These are phyloP conservation scores for Saccharomyces hybrid DNA, from an alignment of 1,139 yeast species.

Conservation along the genomic window DNA sequence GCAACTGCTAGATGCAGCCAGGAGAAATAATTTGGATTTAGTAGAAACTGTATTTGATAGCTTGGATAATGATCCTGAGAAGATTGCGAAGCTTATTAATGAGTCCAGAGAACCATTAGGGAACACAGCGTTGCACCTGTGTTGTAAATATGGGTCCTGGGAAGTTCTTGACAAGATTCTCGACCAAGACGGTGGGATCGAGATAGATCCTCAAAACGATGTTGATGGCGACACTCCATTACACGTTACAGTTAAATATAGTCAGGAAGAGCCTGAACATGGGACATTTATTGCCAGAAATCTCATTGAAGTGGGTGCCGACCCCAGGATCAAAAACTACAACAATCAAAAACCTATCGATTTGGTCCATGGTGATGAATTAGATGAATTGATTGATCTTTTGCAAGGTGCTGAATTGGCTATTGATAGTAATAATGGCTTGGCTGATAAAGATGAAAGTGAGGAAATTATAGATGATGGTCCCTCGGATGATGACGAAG, in stretches of 20 bases:
- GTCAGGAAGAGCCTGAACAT: conserved; percentile 74
- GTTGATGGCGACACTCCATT: conserved; percentile 80
- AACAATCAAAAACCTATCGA: conserved; percentile 70
- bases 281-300: conserved; percentile 75
- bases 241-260: conserved; percentile 74
- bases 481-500: conserved; percentile 27
- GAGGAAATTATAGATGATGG: conserved; percentile 27
- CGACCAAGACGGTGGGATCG: conserved; percentile 79
- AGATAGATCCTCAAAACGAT: conserved; percentile 71
- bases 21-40: conserved; percentile 80
- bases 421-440: conserved; percentile 25
- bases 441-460: conserved; percentile 24
- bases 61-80: conserved; percentile 40
- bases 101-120: conserved; percentile 67
- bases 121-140: conserved; percentile 76
- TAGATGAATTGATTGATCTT: conserved; percentile 48
- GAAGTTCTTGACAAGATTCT: conserved; percentile 76
- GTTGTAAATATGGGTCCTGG: conserved; percentile 74
- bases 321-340: conserved; percentile 54
- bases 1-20: conserved; percentile 77
- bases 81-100: conserved; percentile 59
- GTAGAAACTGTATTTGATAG: conserved; percentile 47
- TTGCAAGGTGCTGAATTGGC: conserved; percentile 83
- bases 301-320: conserved; percentile 86
- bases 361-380: conserved; percentile 45